phyloP scores from a whole-genome alignment of 164 flowering plant species.

The Tetracentron sinense region DNA sequence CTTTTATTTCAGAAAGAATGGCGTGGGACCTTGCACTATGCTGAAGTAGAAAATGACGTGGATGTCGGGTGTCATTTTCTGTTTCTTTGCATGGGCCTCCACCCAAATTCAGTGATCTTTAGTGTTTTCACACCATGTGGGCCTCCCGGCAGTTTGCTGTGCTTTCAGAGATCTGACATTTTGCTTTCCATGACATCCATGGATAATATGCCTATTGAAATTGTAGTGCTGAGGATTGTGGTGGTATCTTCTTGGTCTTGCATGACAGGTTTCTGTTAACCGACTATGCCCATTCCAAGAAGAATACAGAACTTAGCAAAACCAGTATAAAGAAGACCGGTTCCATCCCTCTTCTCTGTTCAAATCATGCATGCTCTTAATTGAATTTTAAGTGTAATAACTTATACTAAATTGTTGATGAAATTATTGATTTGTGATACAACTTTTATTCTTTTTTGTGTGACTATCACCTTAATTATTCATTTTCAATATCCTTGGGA shows the following conservation, averaged over 20 bases:
- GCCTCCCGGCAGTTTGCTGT: background rate
- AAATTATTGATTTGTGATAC: background rate
- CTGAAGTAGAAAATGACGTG: too few relatives aligned
- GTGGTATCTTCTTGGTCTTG: too few relatives aligned
- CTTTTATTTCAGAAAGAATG: too few relatives aligned
- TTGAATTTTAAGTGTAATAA: background rate
- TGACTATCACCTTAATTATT: too few relatives aligned
- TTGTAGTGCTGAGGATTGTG: too few relatives aligned
- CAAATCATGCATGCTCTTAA: background rate
- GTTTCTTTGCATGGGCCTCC: background rate
- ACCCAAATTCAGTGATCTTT: background rate
- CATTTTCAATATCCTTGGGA: background rate
- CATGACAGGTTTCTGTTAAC: too few relatives aligned
- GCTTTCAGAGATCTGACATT: background rate
- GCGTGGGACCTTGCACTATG: too few relatives aligned
- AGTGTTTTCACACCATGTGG: too few relatives aligned
- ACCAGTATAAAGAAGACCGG: background rate
- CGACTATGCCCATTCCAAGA: too few relatives aligned
- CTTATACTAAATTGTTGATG: background rate
- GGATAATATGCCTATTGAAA: too few relatives aligned
- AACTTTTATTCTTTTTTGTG: background rate
- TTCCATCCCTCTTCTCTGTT: background rate
- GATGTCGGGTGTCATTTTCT: background rate
- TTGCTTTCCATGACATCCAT: too few relatives aligned
- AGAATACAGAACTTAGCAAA: background rate